Conservation (phyloP, 2,329 filamentous ascomycete species). For the Nemania abortiva region DNA sequence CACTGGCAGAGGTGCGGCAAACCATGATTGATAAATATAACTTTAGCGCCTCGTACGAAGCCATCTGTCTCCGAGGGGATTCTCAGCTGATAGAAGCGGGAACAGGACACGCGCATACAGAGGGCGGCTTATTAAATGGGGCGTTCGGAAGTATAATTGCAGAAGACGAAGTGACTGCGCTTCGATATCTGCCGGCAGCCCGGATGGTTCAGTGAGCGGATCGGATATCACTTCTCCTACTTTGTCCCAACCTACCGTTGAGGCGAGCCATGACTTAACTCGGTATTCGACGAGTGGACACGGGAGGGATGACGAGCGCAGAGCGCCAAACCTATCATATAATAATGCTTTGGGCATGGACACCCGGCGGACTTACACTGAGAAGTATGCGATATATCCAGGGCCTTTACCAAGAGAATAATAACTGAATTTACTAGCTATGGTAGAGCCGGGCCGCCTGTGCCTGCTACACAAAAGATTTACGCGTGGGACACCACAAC, state of each 20-base stretch:
- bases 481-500: conserved; percentile 21
- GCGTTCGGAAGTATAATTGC: conserved; percentile 62
- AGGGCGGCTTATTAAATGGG: conserved; percentile 62
- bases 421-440: conserved; percentile 23
- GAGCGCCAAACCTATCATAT: conserved; percentile 32
- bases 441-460: background rate
- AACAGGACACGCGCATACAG: conserved; percentile 60
- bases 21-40: conserved; percentile 49
- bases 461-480: conserved; percentile 18
- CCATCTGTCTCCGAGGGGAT: conserved; percentile 45
- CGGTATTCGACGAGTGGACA: conserved; percentile 12
- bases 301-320: conserved; percentile 27
- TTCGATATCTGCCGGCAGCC: conserved; percentile 24
- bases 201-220: conserved; percentile 34
- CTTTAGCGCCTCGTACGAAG: conserved; percentile 58
- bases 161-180: conserved; percentile 43
- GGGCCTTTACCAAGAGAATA: background rate
- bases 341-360: conserved; percentile 5
- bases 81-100: conserved; percentile 20
- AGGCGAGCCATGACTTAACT: conserved; percentile 9
- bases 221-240: conserved; percentile 40
- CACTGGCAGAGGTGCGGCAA: conserved; percentile 44
- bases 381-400: conserved; percentile 25
- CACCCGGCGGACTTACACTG: conserved; percentile 3
- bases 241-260: conserved; percentile 14